A percentile compares a stretch with the other conserved stretches of the same genome.
phyloP scores from a whole-genome alignment of 2,329 filamentous ascomycete genomes.

The Akanthomyces lecanii region DNA sequence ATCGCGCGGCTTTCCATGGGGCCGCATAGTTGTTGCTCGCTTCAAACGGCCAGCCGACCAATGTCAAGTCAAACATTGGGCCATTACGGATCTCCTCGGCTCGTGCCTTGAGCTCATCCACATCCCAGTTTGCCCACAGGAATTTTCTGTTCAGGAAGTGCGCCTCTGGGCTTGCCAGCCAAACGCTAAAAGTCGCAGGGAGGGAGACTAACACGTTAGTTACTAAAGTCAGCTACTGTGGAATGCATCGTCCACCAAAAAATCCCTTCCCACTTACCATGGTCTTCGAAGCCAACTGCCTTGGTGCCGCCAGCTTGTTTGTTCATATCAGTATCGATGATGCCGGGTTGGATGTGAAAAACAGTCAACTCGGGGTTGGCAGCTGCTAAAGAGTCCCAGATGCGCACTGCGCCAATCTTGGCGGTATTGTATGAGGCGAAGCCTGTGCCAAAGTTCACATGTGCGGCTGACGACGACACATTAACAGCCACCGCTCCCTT shows the following conservation, averaged over 20 bases:
- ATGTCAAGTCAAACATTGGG: constrained; percentile 15
- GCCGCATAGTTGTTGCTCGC: neutral
- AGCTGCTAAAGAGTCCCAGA: neutral
- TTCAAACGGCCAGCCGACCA: constrained; percentile 2
- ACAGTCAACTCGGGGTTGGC: neutral
- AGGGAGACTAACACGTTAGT: constrained; percentile 19
- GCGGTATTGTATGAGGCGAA: neutral
- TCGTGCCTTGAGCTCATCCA: constrained; percentile 31
- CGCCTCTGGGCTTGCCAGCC: constrained; percentile 25
- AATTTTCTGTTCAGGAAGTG: constrained; percentile 32
- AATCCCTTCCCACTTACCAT: neutral
- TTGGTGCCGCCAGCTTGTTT: neutral
- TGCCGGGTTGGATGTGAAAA: neutral
- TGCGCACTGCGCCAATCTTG: neutral
- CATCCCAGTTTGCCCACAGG: constrained; percentile 34
- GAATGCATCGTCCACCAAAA: neutral
- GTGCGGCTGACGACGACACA: neutral
- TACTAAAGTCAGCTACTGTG: neutral
- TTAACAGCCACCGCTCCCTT: neutral
- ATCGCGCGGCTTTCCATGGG: neutral
- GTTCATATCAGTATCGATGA: neutral
- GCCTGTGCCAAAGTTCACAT: neutral
- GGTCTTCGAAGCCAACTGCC: neutral
- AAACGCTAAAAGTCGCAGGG: constrained; percentile 20
- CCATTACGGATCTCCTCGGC: constrained; percentile 30